A percentile compares a stretch with the other conserved stretches of the same genome.
Evolutionary conservation across 768 basidiomycete species (phyloP).

Genomic region (Polyporus arcularius): DNA sequence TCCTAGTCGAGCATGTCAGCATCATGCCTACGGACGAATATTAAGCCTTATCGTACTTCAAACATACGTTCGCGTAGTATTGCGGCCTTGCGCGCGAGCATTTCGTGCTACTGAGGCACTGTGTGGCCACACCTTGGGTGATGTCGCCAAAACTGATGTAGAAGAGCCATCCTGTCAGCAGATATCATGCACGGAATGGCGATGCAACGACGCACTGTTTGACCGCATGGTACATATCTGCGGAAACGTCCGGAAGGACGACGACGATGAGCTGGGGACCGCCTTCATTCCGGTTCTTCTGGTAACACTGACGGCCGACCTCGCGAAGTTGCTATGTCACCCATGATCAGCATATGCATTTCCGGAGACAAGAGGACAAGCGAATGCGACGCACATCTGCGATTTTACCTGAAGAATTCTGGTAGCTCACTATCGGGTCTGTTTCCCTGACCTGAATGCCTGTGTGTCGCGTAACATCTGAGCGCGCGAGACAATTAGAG

Average conservation of each 20-base stretch:
- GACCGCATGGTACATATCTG: constrained; percentile 74
- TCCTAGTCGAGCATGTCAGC: constrained; percentile 39
- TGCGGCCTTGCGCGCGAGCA: constrained; percentile 69
- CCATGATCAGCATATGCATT: neutral
- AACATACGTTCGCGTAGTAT: constrained; percentile 78
- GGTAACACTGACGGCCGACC: constrained; percentile 49
- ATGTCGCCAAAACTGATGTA: constrained; percentile 69
- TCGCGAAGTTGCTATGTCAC: constrained; percentile 45
- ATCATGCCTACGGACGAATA: neutral
- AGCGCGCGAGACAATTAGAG: neutral
- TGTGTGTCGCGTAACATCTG: constrained; percentile 26
- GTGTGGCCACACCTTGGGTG: constrained; percentile 70
- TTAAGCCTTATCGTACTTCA: constrained; percentile 54
- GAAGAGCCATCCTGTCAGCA: neutral
- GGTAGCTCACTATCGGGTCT: constrained; percentile 50
- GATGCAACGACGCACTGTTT: constrained; percentile 59
- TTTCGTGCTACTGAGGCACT: constrained; percentile 71
- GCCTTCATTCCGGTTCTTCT: constrained; percentile 33
- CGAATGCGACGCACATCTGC: constrained; percentile 37
- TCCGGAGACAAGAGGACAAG: neutral
- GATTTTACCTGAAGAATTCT: constrained; percentile 59
- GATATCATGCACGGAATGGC: neutral
- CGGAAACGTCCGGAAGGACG: constrained; percentile 71
- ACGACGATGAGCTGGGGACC: constrained; percentile 62
- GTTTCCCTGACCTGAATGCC: constrained; percentile 58